Conservation (phyloP, 2,329 filamentous ascomycete genomes). For the Trichoderma polysporum region DNA sequence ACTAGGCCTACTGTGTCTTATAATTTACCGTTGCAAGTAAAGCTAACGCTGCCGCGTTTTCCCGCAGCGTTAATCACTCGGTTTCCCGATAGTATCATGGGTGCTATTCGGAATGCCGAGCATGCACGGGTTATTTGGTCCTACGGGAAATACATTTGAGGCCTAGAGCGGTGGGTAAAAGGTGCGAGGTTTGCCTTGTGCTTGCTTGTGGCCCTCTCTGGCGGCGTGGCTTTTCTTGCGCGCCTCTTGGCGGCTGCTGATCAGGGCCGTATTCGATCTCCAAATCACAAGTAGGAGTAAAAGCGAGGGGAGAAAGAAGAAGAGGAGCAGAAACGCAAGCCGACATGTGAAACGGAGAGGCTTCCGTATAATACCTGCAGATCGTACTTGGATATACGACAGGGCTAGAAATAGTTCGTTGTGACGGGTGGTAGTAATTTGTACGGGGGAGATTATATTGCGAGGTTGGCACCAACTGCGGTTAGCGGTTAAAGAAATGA, state of each 20-base stretch:
- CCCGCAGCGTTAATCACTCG: not conserved
- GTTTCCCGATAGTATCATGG: not conserved
- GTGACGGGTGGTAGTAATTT: not conserved
- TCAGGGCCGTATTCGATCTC: not conserved
- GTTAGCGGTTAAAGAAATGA: not conserved
- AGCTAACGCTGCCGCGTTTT: not conserved
- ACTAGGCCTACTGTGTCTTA: not conserved
- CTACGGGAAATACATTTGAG: not conserved
- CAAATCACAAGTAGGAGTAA: not conserved
- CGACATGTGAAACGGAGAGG: conserved; percentile 5
- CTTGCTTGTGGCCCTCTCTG: not conserved
- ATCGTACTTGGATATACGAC: not conserved
- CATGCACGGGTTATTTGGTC: not conserved
- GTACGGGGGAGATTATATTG: not conserved
- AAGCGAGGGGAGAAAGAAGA: not conserved
- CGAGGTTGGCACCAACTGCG: not conserved
- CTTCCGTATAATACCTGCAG: not conserved
- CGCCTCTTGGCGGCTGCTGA: not conserved
- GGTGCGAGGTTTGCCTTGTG: not conserved
- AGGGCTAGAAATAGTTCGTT: not conserved
- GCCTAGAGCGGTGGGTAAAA: not conserved
- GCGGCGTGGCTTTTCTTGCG: not conserved
- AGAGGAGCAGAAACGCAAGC: not conserved
- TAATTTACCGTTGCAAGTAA: not conserved
- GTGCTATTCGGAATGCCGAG: not conserved